Conservation (phyloP, 768 basidiomycete genomes). For the Hemileccinum rubropunctum region DNA sequence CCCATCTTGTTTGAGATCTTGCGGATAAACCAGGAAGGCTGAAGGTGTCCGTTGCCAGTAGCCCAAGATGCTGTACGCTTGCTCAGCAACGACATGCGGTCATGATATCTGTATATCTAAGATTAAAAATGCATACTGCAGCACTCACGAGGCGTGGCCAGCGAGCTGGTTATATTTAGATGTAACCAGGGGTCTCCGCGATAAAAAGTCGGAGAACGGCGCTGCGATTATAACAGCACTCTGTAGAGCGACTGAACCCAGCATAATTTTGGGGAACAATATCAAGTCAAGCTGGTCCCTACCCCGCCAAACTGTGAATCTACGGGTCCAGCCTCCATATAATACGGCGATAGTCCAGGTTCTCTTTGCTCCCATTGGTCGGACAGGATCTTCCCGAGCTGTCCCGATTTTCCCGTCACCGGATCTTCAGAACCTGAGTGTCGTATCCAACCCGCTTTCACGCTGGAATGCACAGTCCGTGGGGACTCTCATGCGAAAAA, state of each 20-base stretch:
- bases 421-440: slow-evolving; percentile 21
- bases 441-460: neutral
- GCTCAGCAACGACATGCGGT: slow-evolving; percentile 11
- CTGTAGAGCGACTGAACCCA: no score
- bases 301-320: neutral
- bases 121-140: neutral
- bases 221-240: no score
- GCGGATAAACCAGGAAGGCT: neutral
- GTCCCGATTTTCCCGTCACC: slow-evolving; percentile 17
- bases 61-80: slow-evolving; percentile 2
- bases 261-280: neutral
- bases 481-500: slow-evolving; percentile 11
- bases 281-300: neutral
- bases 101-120: neutral
- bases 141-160: neutral
- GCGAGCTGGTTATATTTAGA: slow-evolving; percentile 14
- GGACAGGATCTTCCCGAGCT: slow-evolving; percentile 17
- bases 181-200: neutral
- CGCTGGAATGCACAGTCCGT: slow-evolving; percentile 9
- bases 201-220: no score
- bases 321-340: neutral
- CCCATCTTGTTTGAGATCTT: slow-evolving; percentile 24
- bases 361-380: slow-evolving; percentile 12
- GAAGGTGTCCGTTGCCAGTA: neutral
- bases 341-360: neutral